Evolutionary conservation across 805 yeast genomes (phyloP).

Genomic region (Candida montana): DNA sequence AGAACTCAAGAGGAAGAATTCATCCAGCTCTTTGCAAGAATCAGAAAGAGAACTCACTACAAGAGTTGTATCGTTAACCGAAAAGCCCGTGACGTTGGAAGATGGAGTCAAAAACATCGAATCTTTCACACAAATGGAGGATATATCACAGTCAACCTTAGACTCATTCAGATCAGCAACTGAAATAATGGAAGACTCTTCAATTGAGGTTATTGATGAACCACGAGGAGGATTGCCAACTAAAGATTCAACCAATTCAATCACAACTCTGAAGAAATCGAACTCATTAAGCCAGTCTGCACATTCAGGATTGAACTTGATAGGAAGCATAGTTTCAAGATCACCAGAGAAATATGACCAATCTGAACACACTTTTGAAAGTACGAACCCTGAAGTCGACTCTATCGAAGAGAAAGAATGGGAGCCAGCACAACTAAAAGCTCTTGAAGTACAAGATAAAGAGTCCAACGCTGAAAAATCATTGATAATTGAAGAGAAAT

Average conservation of each 20-base stretch:
- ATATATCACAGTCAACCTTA: constrained; percentile 14
- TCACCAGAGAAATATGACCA: constrained; percentile 9
- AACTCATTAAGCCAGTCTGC: constrained; percentile 20
- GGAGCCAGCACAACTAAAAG: background rate
- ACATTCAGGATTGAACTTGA: constrained; percentile 11
- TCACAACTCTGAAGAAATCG: constrained; percentile 19
- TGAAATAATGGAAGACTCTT: constrained; percentile 16
- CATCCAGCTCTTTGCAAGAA: constrained; percentile 22
- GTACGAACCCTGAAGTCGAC: no score
- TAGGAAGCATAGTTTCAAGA: constrained; percentile 12
- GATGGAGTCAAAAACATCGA: constrained; percentile 17
- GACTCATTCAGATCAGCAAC: constrained; percentile 23
- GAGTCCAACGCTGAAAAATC: no score
- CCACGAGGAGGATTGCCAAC: background rate
- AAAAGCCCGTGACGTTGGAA: constrained; percentile 11
- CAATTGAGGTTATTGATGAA: background rate
- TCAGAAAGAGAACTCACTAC: constrained; percentile 21
- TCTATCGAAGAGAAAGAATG: background rate
- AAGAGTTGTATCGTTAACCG: constrained; percentile 7
- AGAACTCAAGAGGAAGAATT: constrained; percentile 22
- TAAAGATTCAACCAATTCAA: constrained; percentile 18
- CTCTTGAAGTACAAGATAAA: no score
- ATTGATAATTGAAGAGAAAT: background rate
- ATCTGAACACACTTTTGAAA: no score
- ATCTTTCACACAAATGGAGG: constrained; percentile 3